Base-by-base conservation (phyloP, 73 alveolate genomes). In the Effrenium voratum region DNA sequence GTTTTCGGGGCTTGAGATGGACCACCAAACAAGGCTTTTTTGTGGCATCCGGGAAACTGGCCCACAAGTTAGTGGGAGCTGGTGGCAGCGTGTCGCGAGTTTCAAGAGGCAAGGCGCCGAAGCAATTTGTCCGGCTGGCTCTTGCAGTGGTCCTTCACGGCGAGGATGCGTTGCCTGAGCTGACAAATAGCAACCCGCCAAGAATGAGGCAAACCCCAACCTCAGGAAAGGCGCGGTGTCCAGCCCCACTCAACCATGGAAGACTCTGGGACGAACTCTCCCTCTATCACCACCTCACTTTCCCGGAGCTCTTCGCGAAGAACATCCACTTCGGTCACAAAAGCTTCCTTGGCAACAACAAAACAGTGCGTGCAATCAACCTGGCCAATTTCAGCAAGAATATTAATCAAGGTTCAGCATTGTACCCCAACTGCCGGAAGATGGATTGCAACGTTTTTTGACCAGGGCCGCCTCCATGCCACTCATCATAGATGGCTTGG, bases 61-160 rank as follows among this genome's bases (percentile, higher is more conserved):
- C 0, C 16, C 0, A 57, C 0, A 0, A 34, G 26, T 72, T 1
- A 19, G 15, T 8, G n/a, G 10, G 2, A 30, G 16, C 8, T 4
- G 0, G 45, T 5, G 1, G 3, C 2, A 30, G 0, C 66, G 22
- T 5, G 28, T 0, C 63, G n/a, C 22, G 8, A 30, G 19, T 24
- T 41, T 5, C 38, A 40, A 34, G 16, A n/a, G 44, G 68, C 70
- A 24, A 24, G 70, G 91, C 45, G 49, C 92, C 92, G 46, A 49
- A 88, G 63, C 44, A 88, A 44, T 75, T 88, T 45, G 45, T 43
- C 22, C 30, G 87, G 87, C 38, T 88, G 63, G 32, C 75, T 44
- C 26, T 57, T 38, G 86, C 96, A 88, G 36, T 88, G 96, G 59
- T 88, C 68, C 75, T 88, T 88, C 34, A 88, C 55, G 16, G 96